Percentiles rank a stretch among this genome's conserved stretches.
These are phyloP conservation scores for Tulasnella calospora DNA, from an alignment of 768 basidiomycete species.

Conservation along the genomic window DNA sequence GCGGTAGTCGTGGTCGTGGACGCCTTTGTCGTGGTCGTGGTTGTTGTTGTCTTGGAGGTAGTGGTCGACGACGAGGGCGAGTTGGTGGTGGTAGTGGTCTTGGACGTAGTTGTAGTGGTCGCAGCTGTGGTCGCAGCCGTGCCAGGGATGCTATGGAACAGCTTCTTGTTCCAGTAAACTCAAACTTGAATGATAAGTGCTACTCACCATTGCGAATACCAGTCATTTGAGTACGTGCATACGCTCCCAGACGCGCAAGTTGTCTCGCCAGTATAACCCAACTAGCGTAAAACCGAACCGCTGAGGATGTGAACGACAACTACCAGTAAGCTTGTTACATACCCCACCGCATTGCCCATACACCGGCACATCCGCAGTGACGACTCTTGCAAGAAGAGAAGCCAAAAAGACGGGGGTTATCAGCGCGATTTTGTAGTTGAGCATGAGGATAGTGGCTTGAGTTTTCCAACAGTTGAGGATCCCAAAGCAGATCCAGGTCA, in stretches of 20 bases:
- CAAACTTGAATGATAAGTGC: not conserved
- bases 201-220: not conserved
- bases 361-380: not conserved
- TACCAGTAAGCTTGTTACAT: not conserved
- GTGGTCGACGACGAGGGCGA: not conserved
- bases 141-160: not conserved
- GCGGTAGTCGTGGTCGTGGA: not conserved
- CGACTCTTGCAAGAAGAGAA: not conserved
- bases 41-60: not conserved
- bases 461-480: not conserved
- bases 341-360: not conserved
- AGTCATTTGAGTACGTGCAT: conserved; percentile 6
- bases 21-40: not conserved
- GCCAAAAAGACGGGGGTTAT: not conserved
- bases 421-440: not conserved
- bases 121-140: not conserved
- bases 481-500: not conserved
- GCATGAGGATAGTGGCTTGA: not conserved
- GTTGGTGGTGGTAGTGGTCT: too few relatives aligned
- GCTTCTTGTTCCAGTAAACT: not conserved
- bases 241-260: conserved; percentile 2
- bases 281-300: not conserved
- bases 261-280: not conserved
- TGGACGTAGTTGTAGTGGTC: too few relatives aligned
- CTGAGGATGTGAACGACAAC: not conserved